Percentiles rank a stretch among this genome's conserved stretches.
Conservation (phyloP, 2,329 filamentous ascomycete genomes). For the Ophiosphaerella korrae region DNA sequence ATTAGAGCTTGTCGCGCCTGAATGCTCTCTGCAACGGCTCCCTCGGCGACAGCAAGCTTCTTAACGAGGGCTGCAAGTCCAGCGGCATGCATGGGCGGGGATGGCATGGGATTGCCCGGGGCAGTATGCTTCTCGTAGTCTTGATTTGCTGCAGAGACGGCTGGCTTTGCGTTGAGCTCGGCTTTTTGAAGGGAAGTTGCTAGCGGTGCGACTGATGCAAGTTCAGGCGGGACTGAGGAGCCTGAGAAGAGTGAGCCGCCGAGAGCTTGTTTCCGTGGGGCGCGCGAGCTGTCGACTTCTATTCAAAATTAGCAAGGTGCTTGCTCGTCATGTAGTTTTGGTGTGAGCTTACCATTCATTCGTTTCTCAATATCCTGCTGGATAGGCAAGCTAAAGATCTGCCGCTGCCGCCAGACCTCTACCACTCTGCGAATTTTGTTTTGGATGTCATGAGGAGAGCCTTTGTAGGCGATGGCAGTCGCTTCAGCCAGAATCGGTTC, state of each 20-base stretch:
- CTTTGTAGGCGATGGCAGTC: conserved; percentile 88
- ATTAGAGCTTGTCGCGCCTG: conserved; percentile 82
- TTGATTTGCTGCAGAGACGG: conserved; percentile 71
- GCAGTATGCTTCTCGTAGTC: conserved; percentile 87
- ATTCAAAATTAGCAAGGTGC: conserved; percentile 6
- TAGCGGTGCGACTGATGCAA: conserved; percentile 73
- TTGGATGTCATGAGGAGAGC: conserved; percentile 80
- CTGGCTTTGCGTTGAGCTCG: conserved; percentile 68
- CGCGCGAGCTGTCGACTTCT: conserved; percentile 63
- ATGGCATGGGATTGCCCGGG: conserved; percentile 69
- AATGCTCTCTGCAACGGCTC: conserved; percentile 85
- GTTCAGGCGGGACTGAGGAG: conserved; percentile 71
- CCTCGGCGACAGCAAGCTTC: conserved; percentile 84
- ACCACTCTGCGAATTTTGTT: conserved; percentile 85
- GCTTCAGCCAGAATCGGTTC: conserved; percentile 91
- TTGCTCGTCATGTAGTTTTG: not conserved
- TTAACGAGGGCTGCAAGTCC: conserved; percentile 89
- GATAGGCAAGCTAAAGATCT: conserved; percentile 81
- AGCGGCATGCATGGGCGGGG: conserved; percentile 88
- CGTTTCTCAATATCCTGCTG: conserved; percentile 80
- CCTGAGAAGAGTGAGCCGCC: conserved; percentile 74
- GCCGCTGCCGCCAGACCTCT: conserved; percentile 89
- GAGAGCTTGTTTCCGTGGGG: conserved; percentile 60
- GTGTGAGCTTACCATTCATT: conserved; percentile 68
- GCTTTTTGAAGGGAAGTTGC: conserved; percentile 78